Evolutionary conservation across 306 rosid genomes (phyloP).

Genomic region (Inga oerstediana): DNA sequence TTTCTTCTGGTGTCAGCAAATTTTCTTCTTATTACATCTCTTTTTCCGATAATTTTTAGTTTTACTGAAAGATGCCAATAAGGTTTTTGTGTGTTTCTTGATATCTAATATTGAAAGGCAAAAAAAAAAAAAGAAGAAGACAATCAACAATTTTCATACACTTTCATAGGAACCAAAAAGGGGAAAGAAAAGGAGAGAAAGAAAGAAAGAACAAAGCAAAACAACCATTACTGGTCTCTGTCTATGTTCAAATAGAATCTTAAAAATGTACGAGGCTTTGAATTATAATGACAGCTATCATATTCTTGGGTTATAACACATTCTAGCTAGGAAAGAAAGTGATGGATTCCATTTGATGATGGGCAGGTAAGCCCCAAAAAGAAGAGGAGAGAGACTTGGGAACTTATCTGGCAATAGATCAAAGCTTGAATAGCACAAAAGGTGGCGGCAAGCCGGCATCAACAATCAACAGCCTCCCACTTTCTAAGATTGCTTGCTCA

Average conservation of each 20-base stretch:
- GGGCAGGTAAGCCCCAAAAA: not conserved
- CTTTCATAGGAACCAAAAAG: not conserved
- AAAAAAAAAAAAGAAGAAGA: not conserved
- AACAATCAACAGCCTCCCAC: slow-evolving; percentile 24
- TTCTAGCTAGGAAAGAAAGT: not conserved
- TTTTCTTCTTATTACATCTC: not conserved
- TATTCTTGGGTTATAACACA: not conserved
- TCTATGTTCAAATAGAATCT: not conserved
- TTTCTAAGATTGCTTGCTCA: slow-evolving; percentile 64
- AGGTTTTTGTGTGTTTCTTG: not conserved
- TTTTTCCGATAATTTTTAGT: not conserved
- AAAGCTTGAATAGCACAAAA: not conserved
- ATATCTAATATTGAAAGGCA: not conserved
- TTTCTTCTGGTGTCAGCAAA: not conserved
- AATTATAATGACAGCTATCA: not conserved
- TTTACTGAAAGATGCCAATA: not conserved
- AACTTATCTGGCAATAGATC: not conserved
- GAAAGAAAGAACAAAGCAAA: not conserved
- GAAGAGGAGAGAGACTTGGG: not conserved
- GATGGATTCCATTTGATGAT: not conserved
- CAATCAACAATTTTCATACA: not conserved
- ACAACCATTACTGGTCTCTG: not conserved
- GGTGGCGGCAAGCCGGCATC: not conserved
- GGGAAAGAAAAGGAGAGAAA: not conserved
- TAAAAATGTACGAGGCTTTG: not conserved